A percentile compares a stretch with the other conserved stretches of the same genome.
phyloP scores from a whole-genome alignment of 2,329 filamentous ascomycete species.

The Trichoderma harzianum region DNA sequence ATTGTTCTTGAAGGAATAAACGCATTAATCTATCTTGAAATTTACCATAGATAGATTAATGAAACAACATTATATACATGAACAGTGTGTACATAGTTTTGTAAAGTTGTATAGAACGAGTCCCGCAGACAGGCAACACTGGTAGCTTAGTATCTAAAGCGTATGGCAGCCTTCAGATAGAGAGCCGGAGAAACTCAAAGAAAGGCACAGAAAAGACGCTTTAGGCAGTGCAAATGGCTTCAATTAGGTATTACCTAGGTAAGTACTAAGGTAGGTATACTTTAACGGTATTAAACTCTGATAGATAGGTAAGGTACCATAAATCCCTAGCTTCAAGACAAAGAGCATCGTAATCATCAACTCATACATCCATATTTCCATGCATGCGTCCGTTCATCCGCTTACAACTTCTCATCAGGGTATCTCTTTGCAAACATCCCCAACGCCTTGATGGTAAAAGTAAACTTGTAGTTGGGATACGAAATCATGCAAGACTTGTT shows the following conservation, averaged over 20 bases:
- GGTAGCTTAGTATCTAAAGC: not conserved
- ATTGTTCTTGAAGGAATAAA: too few relatives aligned
- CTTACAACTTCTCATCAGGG: constrained; percentile 56
- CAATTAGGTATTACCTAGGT: not conserved
- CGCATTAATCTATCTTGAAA: not conserved
- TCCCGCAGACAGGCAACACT: not conserved
- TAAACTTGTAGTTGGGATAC: constrained; percentile 98
- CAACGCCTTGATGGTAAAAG: constrained; percentile 88
- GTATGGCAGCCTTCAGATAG: not conserved
- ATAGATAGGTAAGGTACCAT: not conserved
- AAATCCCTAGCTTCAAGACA: not conserved
- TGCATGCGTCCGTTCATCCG: not conserved
- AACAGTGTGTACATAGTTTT: too few relatives aligned
- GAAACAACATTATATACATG: not conserved
- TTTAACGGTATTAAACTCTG: not conserved
- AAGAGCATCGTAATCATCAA: not conserved
- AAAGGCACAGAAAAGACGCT: not conserved
- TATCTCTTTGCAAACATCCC: constrained; percentile 80
- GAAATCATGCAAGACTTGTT: constrained; percentile 99
- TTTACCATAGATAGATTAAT: too few relatives aligned
- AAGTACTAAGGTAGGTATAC: not conserved
- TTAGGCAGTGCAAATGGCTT: not conserved
- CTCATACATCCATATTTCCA: not conserved
- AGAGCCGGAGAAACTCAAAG: not conserved
- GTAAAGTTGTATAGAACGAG: not conserved